A percentile compares a stretch with the other conserved stretches of the same genome.
These are phyloP conservation scores for Nicotiana rustica DNA, from an alignment of 305 asterid genomes.

Conservation along the genomic window DNA sequence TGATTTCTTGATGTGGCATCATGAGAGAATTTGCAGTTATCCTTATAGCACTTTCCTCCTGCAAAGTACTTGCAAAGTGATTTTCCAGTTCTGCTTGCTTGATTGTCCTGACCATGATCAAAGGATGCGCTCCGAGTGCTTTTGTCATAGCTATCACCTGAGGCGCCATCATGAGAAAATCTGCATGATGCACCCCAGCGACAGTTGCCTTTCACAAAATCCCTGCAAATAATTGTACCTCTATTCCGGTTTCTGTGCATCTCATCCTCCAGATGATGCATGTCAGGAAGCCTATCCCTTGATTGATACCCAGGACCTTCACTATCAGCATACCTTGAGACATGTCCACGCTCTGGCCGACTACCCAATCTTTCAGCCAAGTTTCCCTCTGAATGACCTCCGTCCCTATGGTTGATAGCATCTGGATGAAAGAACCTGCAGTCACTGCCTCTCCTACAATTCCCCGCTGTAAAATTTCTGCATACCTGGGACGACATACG, in stretches of 20 bases:
- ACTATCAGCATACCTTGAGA: slow-evolving; percentile 49
- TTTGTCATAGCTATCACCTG: slow-evolving; percentile 56
- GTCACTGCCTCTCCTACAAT: slow-evolving; percentile 74
- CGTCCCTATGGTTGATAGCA: slow-evolving; percentile 44
- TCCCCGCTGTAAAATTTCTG: slow-evolving; percentile 67
- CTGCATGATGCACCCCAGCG: slow-evolving; percentile 87
- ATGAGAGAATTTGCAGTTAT: slow-evolving; percentile 82
- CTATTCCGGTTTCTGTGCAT: slow-evolving; percentile 58
- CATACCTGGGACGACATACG: slow-evolving; percentile 61
- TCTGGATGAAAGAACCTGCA: slow-evolving; percentile 76
- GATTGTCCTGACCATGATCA: slow-evolving; percentile 53
- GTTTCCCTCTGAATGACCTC: slow-evolving; percentile 49
- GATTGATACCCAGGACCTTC: slow-evolving; percentile 57
- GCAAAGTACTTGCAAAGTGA: slow-evolving; percentile 75
- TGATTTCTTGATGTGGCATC: slow-evolving; percentile 54
- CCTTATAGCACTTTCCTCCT: slow-evolving; percentile 77
- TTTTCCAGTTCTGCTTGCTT: slow-evolving; percentile 49
- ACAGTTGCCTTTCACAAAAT: slow-evolving; percentile 69
- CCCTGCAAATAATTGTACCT: slow-evolving; percentile 64
- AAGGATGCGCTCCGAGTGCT: slow-evolving; percentile 50
- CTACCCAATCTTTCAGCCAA: slow-evolving; percentile 56
- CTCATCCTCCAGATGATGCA: slow-evolving; percentile 57
- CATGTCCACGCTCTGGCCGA: slow-evolving; percentile 52
- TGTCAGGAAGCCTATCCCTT: slow-evolving; percentile 54
- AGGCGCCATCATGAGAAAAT: slow-evolving; percentile 69